Base-by-base conservation (phyloP, 2,329 filamentous ascomycete species). In the Pseudocercospora fijiensis region DNA sequence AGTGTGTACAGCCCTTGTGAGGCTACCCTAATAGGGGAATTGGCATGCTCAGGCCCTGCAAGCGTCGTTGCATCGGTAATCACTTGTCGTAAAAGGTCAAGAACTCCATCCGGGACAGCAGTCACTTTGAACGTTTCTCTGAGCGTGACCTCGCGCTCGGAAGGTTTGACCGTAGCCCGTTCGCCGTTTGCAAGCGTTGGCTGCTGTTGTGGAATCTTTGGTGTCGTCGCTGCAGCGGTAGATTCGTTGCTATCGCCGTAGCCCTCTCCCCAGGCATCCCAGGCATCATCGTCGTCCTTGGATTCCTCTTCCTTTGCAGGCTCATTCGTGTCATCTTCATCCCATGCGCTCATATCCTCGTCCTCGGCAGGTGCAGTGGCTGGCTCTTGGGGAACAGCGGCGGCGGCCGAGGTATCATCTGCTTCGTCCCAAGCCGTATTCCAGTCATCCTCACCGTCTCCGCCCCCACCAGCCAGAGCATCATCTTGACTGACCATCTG, bases 241-340 rank as follows among this genome's bases (percentile, higher is more conserved):
- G 37, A 3, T 18, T 41, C 37, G 5, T 41, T 41, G 37, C 37
- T 7, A 18, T 41, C 10, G 6, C 90, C 90, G 41, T 92, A 92
- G 22, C 87, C 90, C 91, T 92, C 96, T 2, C 90, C 92, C 90
- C 92, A 96, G 26, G 91, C 90, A 65, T 91, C 92, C 90, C 92
- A 96, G 28, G 91, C 90, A 65, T 91, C 90, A 13, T 76, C 76
- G 43, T 80, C 79, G 13, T 77, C 78, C 18, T 77, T 68, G 10
- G 67, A 71, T 10, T 70, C 67, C 28, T 72, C 70, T 20, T 65
- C 60, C 28, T 61, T 59, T 33, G 45, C 16, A 56, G 65, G 49
- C 3, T 66, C 56, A 4, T 59, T 61, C 1, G 72, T 70, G 0
- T 77, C 76, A 10, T 80, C 77, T 28, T 80, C 71, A 20, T 79